These are phyloP conservation scores for Gaertneriomyces sp. DNA, from an alignment of 192 early-diverging fungal species.

Conservation along the genomic window DNA sequence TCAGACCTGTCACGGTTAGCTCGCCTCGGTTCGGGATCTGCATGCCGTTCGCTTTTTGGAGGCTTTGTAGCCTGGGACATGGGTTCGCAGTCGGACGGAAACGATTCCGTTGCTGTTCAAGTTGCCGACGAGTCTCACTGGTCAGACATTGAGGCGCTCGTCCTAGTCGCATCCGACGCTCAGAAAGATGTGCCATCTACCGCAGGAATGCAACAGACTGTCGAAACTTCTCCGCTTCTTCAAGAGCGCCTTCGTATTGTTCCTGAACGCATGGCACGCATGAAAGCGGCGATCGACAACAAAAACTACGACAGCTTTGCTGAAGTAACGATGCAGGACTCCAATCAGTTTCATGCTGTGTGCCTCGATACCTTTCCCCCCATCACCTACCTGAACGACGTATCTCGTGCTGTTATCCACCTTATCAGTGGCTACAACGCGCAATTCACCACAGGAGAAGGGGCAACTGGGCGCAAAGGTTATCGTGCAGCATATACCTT, in stretches of 20 bases:
- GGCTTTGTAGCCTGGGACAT: slow-evolving; percentile 99
- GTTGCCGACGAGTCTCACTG: slow-evolving; percentile 87
- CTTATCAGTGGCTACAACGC: slow-evolving; percentile 85
- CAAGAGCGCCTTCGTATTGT: slow-evolving; percentile 79
- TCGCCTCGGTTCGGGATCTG: slow-evolving; percentile 93
- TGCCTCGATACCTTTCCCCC: slow-evolving; percentile 99
- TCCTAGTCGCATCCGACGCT: slow-evolving; percentile 89
- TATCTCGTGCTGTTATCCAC: slow-evolving; percentile 80
- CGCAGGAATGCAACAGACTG: slow-evolving; percentile 95
- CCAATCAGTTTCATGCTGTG: slow-evolving; percentile 98
- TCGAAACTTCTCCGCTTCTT: slow-evolving; percentile 85
- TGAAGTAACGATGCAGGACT: slow-evolving; percentile 94
- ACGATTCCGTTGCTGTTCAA: slow-evolving; percentile 80
- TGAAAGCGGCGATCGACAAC: slow-evolving; percentile 77
- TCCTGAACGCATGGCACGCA: slow-evolving; percentile 81
- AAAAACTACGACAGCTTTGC: slow-evolving; percentile 90
- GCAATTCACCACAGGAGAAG: slow-evolving; percentile 17
- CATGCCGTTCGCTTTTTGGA: slow-evolving; percentile 95
- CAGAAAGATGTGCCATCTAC: slow-evolving; percentile 91
- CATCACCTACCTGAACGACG: slow-evolving; percentile 96
- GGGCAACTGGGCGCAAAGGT: slow-evolving; percentile 27
- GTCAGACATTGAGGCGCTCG: slow-evolving; percentile 92
- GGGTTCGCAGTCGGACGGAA: slow-evolving; percentile 71
- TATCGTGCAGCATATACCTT: slow-evolving; percentile 94
- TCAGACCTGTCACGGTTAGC: slow-evolving; percentile 86